Evolutionary conservation across 768 basidiomycete genomes (phyloP), one percentile per base, ranked within the genome.

Genomic region (Chalciporus piperatus): DNA sequence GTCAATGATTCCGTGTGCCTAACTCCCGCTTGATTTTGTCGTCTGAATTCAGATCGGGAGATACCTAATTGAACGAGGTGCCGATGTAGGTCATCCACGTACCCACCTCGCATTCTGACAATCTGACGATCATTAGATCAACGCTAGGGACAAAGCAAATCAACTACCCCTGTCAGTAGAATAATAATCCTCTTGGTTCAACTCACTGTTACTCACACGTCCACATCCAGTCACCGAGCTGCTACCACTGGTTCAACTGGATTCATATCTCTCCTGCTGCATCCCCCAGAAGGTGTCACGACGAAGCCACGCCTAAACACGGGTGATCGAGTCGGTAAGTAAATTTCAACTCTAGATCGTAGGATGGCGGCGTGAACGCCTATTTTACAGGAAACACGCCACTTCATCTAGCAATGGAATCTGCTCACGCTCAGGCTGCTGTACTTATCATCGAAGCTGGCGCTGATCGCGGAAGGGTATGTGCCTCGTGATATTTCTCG

Each of bases 341-440:
- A 9, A n/a, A 45, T 43, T 38, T 45, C 22, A 30, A 43, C 11
- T 9, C 11, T 23, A 12, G 35, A 35, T n/a, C 23, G 38, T 37
- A n/a, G 28, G 27, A 39, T 40, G 6, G 23, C 19, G 13, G 35
- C n/a, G 5, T 37, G 57, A 23, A 52, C 35, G 16, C 51, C 25
- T 52, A 44, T 41, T 60, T 59, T 50, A 47, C 62, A 90, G 95
- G 96, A 45, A 97, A 98, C 64, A 98, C 97, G 2, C 93, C 97
- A 2, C 74, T 99, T 33, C 97, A 99, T 76, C 82, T 99, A 28
- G 95, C 96, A 16, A 89, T 99, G 87, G 96, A 99, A 62, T 93
- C 90, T 48, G 96, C 87, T 16, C 90, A 98, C 64, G 96, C 91
- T 13, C 86, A 92, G 65, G 89, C 85, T 14, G 96, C 96, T 10